phyloP scores from a whole-genome alignment of 1,284 basidiomycete species.

The Apiotrichum siamense region DNA sequence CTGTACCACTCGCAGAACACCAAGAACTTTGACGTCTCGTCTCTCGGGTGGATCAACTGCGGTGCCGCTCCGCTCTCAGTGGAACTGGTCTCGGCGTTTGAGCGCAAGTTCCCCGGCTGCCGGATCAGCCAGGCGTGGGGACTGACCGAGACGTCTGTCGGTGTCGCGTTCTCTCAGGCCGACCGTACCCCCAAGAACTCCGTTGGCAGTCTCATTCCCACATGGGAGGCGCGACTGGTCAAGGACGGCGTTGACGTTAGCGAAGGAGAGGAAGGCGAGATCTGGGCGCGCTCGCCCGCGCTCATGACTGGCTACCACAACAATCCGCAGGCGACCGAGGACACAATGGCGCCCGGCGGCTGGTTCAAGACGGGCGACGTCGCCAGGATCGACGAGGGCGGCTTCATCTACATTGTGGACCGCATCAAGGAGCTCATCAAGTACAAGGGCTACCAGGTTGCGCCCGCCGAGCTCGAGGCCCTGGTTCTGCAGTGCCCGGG shows the following conservation, averaged over 20 bases:
- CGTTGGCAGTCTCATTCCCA: slow-evolving; percentile 68
- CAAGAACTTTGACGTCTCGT: slow-evolving; percentile 62
- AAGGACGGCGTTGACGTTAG: slow-evolving; percentile 30
- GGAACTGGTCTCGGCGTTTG: slow-evolving; percentile 30
- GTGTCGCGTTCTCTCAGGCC: slow-evolving; percentile 3
- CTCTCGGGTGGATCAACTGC: slow-evolving; percentile 58
- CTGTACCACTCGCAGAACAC: slow-evolving; percentile 52
- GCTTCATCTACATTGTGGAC: slow-evolving; percentile 48
- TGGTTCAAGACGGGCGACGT: slow-evolving; percentile 86
- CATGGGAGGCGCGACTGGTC: slow-evolving; percentile 69
- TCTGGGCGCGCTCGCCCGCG: slow-evolving; percentile 69
- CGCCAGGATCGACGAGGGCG: slow-evolving; percentile 57
- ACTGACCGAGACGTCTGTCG: slow-evolving; percentile 50
- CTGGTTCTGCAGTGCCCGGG: slow-evolving; percentile 65
- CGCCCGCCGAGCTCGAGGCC: slow-evolving; percentile 73
- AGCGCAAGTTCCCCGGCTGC: slow-evolving; percentile 18
- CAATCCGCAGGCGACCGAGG: slow-evolving; percentile 59
- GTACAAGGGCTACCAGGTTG: slow-evolving; percentile 59
- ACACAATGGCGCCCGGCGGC: slow-evolving; percentile 57
- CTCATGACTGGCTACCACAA: slow-evolving; percentile 69
- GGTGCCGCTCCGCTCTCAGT: slow-evolving; percentile 75
- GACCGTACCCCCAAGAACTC: slow-evolving; percentile 52
- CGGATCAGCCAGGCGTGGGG: slow-evolving; percentile 40
- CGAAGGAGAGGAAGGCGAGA: slow-evolving; percentile 60
- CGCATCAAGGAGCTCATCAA: slow-evolving; percentile 73